Conservation (phyloP, 441 rosid genomes). For the Gossypium gossypioides region DNA sequence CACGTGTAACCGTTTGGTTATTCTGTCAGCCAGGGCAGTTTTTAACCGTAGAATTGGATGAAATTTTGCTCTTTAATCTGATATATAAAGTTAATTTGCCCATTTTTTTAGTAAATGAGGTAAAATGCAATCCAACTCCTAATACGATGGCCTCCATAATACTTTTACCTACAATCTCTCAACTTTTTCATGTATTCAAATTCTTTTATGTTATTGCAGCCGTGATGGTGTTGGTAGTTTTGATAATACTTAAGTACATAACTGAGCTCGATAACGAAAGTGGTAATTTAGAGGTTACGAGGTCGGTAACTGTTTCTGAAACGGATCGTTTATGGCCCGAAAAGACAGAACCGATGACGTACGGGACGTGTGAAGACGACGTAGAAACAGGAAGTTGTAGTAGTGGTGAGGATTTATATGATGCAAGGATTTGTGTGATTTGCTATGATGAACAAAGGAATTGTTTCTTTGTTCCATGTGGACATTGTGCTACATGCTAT, state of each 20-base stretch:
- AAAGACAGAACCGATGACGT: neutral
- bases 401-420: constrained; percentile 26
- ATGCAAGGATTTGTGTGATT: constrained; percentile 28
- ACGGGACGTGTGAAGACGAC: constrained; percentile 12
- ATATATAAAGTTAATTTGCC: no score
- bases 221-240: constrained; percentile 15
- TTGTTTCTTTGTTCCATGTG: constrained; percentile 38
- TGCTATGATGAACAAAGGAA: constrained; percentile 34
- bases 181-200: neutral
- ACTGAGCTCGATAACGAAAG: neutral
- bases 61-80: no score
- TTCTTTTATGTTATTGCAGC: constrained; percentile 12
- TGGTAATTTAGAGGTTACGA: neutral
- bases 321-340: constrained; percentile 6
- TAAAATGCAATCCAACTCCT: no score
- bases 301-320: constrained; percentile 2
- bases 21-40: no score
- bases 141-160: no score
- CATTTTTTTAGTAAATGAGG: no score
- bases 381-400: constrained; percentile 29
- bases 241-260: constrained; percentile 21
- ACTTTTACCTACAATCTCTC: neutral
- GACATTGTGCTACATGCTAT: constrained; percentile 35
- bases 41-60: no score
- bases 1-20: no score